Conservation (phyloP, 345 rosid genomes). For the Clausena lansium region DNA sequence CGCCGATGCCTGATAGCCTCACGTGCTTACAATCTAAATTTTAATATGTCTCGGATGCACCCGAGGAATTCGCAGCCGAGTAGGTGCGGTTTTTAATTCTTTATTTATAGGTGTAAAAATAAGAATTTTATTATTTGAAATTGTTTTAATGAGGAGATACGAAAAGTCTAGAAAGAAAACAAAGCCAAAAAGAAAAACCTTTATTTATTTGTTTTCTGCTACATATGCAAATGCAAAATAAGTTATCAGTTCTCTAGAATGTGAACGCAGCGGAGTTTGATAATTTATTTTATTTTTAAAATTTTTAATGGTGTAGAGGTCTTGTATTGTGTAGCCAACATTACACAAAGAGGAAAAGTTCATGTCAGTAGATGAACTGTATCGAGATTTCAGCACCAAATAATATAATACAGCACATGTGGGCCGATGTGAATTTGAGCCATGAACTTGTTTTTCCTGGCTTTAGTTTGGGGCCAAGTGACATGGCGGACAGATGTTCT, state of each 20-base stretch:
- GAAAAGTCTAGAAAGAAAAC: constrained; percentile 57
- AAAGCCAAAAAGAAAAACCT: constrained; percentile 42
- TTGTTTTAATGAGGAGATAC: constrained; percentile 40
- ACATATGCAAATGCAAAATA: too few relatives aligned
- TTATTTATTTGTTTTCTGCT: too few relatives aligned
- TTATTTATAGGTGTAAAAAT: background rate
- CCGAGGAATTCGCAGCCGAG: constrained; percentile 73
- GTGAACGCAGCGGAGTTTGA: background rate
- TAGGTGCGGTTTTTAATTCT: constrained; percentile 44
- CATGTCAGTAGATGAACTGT: background rate
- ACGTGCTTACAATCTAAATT: too few relatives aligned
- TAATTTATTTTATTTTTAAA: too few relatives aligned
- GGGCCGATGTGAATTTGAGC: too few relatives aligned
- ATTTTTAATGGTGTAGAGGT: background rate
- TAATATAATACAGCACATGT: too few relatives aligned
- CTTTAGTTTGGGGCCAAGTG: background rate
- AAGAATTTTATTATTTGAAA: background rate
- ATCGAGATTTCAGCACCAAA: too few relatives aligned
- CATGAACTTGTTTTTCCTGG: too few relatives aligned
- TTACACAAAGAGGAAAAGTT: background rate
- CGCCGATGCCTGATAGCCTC: too few relatives aligned
- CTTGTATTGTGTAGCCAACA: background rate
- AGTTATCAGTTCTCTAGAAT: too few relatives aligned
- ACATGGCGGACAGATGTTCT: too few relatives aligned
- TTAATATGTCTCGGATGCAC: constrained; percentile 52